Conservation (phyloP, 495 filamentous ascomycete genomes). For the Durotheca rogersii region DNA sequence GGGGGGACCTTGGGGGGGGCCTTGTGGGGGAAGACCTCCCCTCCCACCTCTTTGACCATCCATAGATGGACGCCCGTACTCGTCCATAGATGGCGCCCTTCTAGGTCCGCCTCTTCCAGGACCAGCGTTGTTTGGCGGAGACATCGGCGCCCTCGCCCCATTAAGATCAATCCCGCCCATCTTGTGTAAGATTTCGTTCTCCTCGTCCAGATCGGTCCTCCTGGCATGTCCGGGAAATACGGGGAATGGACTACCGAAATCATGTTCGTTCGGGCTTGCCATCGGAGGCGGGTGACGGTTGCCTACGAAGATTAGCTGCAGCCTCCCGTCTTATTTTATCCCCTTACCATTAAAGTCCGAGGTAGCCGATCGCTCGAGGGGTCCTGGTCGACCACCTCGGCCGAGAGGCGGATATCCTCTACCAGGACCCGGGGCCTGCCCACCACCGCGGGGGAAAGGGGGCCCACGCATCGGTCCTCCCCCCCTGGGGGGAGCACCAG, state of each 20-base stretch:
- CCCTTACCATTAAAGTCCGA: constrained; percentile 41
- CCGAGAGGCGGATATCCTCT: constrained; percentile 44
- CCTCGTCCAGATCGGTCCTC: constrained; percentile 47
- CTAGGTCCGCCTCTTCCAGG: constrained; percentile 40
- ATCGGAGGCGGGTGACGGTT: constrained; percentile 37
- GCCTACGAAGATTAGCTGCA: constrained; percentile 28
- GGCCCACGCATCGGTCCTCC: constrained; percentile 47
- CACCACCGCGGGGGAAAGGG: constrained; percentile 37
- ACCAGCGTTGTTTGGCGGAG: constrained; percentile 14
- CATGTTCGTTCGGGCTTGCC: constrained; percentile 46
- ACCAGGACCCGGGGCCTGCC: constrained; percentile 37
- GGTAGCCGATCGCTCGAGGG: constrained; percentile 33
- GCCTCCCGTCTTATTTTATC: not conserved
- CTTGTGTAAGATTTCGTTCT: constrained; percentile 50
- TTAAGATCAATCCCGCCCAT: constrained; percentile 62
- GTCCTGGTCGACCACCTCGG: constrained; percentile 43
- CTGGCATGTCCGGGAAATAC: constrained; percentile 58
- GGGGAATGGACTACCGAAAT: constrained; percentile 71
- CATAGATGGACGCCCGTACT: constrained; percentile 37
- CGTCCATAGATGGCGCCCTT: constrained; percentile 37
- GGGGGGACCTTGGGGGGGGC: too few relatives aligned
- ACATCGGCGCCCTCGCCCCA: constrained; percentile 36
- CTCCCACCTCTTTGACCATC: constrained; percentile 40
- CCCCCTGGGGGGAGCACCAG: constrained; percentile 39
- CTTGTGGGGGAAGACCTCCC: constrained; percentile 39